Evolutionary conservation across 805 yeast species (phyloP), one percentile per base, ranked within the genome.

Genomic region (Saturnispora ahearnii): DNA sequence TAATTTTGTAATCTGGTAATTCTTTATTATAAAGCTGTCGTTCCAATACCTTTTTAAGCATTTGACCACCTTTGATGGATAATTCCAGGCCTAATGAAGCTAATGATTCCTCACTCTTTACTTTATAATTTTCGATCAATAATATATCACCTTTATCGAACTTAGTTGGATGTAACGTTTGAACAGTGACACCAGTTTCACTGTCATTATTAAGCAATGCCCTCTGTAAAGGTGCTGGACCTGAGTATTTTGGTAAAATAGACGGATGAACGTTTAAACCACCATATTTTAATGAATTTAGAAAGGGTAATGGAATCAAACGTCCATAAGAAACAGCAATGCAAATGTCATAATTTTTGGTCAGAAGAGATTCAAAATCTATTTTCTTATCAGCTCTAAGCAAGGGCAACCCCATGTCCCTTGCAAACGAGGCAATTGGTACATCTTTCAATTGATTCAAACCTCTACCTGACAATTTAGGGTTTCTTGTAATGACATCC

Each of bases 181-280:
- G 99, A 0, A 93, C 76, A 0, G 96, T 78, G 15, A 88, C 95
- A 0, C 98, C 99, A 0, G 97, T 84, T 15, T 44, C 51, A 0
- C 54, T 33, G 55, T 84, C 89, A 38, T 73, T 72, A 52, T 84
- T 78, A 58, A 90, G 62, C 11, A 93, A 64, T 0, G 96, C 81
- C 52, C 79, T 73, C 53, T 91, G 98, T 4, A 93, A 67, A 0
- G 99, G 99, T 1, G 96, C 84, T 0, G 97, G 82, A 0, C 99
- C 99, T 2, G 88, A 77, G 57, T 86, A 79, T 43, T 67, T 69
- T 0, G 99, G 99, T 8, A 93, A 72, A 6, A 89, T 62, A 0
- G 96, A 88, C 0, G 99, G 99, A 62, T 93, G 99, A 1, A 93
- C 88, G 61, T 93, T 93, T 28, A 93, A 61, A 0, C 97, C 95